Conservation (phyloP, 2,329 filamentous ascomycete genomes). For the Penicillium sp. region DNA sequence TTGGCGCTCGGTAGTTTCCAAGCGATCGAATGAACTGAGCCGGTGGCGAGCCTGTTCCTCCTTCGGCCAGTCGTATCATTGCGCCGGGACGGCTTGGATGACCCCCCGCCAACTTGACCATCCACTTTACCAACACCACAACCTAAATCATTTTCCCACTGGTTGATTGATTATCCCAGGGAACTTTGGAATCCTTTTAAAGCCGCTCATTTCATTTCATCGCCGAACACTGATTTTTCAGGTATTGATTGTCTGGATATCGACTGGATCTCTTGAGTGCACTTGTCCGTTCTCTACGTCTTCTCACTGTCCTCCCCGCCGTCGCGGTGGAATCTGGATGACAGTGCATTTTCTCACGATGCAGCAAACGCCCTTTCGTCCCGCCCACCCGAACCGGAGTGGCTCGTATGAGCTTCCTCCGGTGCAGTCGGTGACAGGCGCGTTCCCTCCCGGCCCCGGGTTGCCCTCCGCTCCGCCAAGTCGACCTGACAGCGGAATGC, state of each 20-base stretch:
- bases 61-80: background rate
- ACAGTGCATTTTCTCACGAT: constrained; percentile 22
- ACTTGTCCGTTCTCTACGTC: background rate
- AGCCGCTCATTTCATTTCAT: background rate
- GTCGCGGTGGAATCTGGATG: background rate
- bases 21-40: background rate
- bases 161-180: background rate
- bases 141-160: background rate
- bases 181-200: background rate
- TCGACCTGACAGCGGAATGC: constrained; percentile 42
- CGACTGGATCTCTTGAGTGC: too few relatives aligned
- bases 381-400: constrained; percentile 28
- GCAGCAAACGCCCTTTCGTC: constrained; percentile 38
- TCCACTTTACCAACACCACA: background rate
- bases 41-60: background rate
- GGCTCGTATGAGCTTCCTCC: constrained; percentile 37
- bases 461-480: constrained; percentile 41
- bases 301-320: background rate
- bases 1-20: background rate
- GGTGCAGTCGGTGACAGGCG: constrained; percentile 37
- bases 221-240: background rate
- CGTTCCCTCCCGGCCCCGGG: constrained; percentile 31
- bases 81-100: background rate
- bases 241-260: too few relatives aligned
- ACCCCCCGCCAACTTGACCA: background rate